Evolutionary conservation across 257 asterid species (phyloP), one percentile per base, ranked within the genome.

Genomic region (Cruciata laevipes): DNA sequence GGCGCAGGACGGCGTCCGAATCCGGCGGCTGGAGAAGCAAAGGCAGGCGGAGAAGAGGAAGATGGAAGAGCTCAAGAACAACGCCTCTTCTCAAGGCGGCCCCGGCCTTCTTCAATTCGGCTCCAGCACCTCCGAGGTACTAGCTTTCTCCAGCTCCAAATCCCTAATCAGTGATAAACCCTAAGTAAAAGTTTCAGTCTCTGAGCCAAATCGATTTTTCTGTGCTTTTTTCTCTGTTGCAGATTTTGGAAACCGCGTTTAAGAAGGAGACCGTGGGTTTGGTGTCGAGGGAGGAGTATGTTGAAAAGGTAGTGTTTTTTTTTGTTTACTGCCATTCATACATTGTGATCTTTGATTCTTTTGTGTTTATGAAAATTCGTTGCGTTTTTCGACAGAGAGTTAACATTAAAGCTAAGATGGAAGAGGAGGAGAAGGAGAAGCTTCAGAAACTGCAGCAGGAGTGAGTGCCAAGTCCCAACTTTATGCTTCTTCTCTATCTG

Each of bases 191-290:
- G 61, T 25, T 58, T 3, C 30, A 55, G 20, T 55, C 61, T 58
- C 11, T 58, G 63, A 58, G 3, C 13, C 4, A 20, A 35, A 5
- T 38, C 47, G 13, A 38, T 38, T 38, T 38, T 14, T 38, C 14
- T 7, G 47, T 0, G 7, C 16, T n/a, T n/a, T 7, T 7, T 31
- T 31, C 6, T 2, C 23, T 61, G 30, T 60, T 60, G 65, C 66
- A 93, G 97, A 88, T 90, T 75, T 85, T 94, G 10, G 97, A 94
- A 85, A 94, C 99, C 33, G 97, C 97, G 12, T 94, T 94, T 80
- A 94, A 94, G 89, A 94, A 94, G 86, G 99, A 94, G 85, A 94
- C 99, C 23, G 97, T 94, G 73, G 99, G 99, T 71, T 81, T 94
- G 80, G 99, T 94, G 53, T 85, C 95, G 23, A 85, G 99, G 78